Evolutionary conservation across 306 rosid genomes (phyloP).

Genomic region (Hippophae gyantsensis): DNA sequence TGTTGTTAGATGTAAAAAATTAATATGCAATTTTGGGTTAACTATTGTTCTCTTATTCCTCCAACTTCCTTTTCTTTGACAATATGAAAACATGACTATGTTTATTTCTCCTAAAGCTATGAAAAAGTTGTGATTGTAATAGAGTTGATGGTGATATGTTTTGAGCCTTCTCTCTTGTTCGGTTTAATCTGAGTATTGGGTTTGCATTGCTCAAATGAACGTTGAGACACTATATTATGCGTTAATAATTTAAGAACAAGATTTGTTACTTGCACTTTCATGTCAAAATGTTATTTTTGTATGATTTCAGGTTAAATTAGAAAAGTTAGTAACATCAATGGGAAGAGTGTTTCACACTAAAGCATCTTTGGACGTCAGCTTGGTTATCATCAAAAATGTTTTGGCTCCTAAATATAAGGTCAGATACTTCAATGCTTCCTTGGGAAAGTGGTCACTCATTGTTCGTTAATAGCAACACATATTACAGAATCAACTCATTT

Average conservation of each 20-base stretch:
- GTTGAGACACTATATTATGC: too few species aligned
- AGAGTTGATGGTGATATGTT: too few species aligned
- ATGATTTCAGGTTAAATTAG: constrained; percentile 50
- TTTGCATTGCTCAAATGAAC: too few species aligned
- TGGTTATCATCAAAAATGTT: constrained; percentile 75
- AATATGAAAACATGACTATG: too few species aligned
- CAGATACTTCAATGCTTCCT: constrained; percentile 16
- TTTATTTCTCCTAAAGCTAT: too few species aligned
- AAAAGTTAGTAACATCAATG: constrained; percentile 68
- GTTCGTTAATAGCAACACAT: constrained; percentile 87
- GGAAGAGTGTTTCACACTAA: constrained; percentile 65
- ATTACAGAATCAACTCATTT: constrained; percentile 71
- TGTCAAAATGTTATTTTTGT: constrained; percentile 10
- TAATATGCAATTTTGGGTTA: too few species aligned
- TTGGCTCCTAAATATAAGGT: constrained; percentile 91
- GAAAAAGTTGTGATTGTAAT: too few species aligned
- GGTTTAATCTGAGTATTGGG: too few species aligned
- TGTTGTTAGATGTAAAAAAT: too few species aligned
- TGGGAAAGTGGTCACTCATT: constrained; percentile 21
- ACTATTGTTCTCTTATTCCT: too few species aligned
- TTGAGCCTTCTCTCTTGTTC: too few species aligned
- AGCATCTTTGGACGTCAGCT: constrained; percentile 60
- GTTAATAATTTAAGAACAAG: not conserved
- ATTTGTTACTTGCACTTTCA: constrained; percentile 10
- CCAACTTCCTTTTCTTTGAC: too few species aligned